Percentiles rank a stretch among this genome's conserved stretches.
phyloP scores from a whole-genome alignment of 2,329 filamentous ascomycete species.

The Aureobasidium sp. region DNA sequence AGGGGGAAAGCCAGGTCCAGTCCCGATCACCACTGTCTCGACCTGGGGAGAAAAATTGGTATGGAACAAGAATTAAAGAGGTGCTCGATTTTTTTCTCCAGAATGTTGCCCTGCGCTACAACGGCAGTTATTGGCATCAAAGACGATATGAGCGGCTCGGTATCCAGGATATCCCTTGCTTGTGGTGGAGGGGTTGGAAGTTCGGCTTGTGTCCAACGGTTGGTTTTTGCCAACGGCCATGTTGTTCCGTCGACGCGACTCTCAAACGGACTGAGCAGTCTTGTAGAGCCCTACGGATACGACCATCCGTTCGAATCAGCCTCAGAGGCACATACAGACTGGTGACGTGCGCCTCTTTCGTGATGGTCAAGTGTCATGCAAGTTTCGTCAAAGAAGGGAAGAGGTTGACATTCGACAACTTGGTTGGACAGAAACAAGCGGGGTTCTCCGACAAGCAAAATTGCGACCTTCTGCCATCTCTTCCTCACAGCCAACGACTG shows the following conservation, averaged over 20 bases:
- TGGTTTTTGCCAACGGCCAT: background rate
- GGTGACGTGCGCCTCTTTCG: slow-evolving; percentile 1
- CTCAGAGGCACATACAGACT: background rate
- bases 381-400: background rate
- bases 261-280: background rate
- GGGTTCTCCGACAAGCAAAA: background rate
- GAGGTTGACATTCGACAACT: background rate
- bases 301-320: background rate
- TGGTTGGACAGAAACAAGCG: background rate
- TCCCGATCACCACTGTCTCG: background rate
- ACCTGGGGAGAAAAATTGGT: background rate
- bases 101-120: slow-evolving; percentile 10
- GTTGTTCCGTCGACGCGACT: slow-evolving; percentile 6
- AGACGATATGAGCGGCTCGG: background rate
- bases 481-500: background rate
- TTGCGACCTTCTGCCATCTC: background rate
- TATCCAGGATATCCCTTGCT: slow-evolving; percentile 8
- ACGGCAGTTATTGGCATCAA: slow-evolving; percentile 1
- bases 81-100: background rate
- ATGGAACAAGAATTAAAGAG: background rate
- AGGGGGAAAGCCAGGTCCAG: background rate
- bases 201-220: slow-evolving; percentile 8
- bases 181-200: background rate
- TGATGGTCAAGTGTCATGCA: slow-evolving; percentile 8
- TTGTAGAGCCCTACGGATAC: background rate